These are phyloP conservation scores for Kazachstania africana DNA, from an alignment of 805 yeast species.

Conservation along the genomic window DNA sequence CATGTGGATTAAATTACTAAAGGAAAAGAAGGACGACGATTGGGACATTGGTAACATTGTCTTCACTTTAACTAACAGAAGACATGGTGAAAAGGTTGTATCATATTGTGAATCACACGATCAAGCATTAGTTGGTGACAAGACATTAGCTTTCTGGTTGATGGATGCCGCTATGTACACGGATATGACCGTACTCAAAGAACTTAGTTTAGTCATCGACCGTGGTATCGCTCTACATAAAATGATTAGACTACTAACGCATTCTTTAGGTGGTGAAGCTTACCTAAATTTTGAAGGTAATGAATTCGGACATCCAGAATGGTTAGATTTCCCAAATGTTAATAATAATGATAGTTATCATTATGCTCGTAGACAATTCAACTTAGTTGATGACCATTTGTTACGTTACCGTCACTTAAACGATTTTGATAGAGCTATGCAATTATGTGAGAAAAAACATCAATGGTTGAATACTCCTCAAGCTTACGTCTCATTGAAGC, in stretches of 20 bases:
- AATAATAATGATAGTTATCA: constrained; percentile 84
- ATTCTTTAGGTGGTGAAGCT: constrained; percentile 92
- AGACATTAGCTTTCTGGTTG: constrained; percentile 92
- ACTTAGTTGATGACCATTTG: constrained; percentile 66
- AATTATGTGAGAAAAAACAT: constrained; percentile 54
- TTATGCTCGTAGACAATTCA: constrained; percentile 92
- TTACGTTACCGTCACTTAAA: constrained; percentile 70
- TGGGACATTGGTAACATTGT: constrained; percentile 83
- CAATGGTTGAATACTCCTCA: constrained; percentile 63
- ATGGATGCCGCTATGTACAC: constrained; percentile 99
- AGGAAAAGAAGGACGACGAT: constrained; percentile 73
- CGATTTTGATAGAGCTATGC: constrained; percentile 80
- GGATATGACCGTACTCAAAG: constrained; percentile 71
- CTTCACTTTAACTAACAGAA: constrained; percentile 74
- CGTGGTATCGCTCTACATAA: constrained; percentile 89
- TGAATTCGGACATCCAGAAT: constrained; percentile 97
- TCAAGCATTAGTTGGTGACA: constrained; percentile 95
- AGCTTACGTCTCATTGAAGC: constrained; percentile 79
- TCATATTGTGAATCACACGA: constrained; percentile 93
- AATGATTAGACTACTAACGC: constrained; percentile 77
- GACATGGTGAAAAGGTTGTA: constrained; percentile 80
- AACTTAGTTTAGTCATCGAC: constrained; percentile 66
- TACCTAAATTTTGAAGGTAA: constrained; percentile 94
- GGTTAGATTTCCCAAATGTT: constrained; percentile 92
- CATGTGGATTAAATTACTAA: constrained; percentile 94